These are phyloP conservation scores for Thelonectria discophora DNA, from an alignment of 2,329 filamentous ascomycete species.

Conservation along the genomic window DNA sequence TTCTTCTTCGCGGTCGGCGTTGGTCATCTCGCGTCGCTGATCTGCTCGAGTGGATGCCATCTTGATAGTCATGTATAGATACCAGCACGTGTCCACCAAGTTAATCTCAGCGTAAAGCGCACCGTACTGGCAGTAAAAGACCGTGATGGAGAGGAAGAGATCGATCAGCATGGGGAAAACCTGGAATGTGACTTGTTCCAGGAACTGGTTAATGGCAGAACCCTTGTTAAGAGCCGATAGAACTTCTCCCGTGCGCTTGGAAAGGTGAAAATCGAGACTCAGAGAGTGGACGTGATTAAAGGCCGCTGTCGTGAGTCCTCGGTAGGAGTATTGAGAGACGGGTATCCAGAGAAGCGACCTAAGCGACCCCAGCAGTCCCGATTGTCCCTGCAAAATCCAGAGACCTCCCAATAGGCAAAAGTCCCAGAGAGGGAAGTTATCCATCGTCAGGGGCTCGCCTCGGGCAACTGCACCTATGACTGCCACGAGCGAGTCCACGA, in stretches of 20 bases:
- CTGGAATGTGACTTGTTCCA: conserved; percentile 96
- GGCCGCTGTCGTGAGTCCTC: conserved; percentile 89
- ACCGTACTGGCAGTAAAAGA: conserved; percentile 69
- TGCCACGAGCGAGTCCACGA: conserved; percentile 76
- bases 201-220: conserved; percentile 92
- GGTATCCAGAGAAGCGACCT: conserved; percentile 93
- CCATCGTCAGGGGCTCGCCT: conserved; percentile 46
- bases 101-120: conserved; percentile 91
- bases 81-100: conserved; percentile 90
- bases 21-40: conserved; percentile 92
- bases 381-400: conserved; percentile 88
- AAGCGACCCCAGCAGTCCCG: conserved; percentile 84
- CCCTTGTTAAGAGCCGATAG: conserved; percentile 96
- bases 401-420: conserved; percentile 64
- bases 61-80: conserved; percentile 94
- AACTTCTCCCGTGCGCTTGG: conserved; percentile 96
- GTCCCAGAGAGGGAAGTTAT: conserved; percentile 49
- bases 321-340: conserved; percentile 95
- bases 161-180: conserved; percentile 96
- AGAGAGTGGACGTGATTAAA: conserved; percentile 98
- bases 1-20: conserved; percentile 92
- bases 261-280: conserved; percentile 94
- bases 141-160: conserved; percentile 80
- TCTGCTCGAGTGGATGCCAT: conserved; percentile 94
- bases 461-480: conserved; percentile 58